Evolutionary conservation across 148 eudicot species (phyloP), one percentile per base, ranked within the genome.

Genomic region (Nepenthes mirabilis): DNA sequence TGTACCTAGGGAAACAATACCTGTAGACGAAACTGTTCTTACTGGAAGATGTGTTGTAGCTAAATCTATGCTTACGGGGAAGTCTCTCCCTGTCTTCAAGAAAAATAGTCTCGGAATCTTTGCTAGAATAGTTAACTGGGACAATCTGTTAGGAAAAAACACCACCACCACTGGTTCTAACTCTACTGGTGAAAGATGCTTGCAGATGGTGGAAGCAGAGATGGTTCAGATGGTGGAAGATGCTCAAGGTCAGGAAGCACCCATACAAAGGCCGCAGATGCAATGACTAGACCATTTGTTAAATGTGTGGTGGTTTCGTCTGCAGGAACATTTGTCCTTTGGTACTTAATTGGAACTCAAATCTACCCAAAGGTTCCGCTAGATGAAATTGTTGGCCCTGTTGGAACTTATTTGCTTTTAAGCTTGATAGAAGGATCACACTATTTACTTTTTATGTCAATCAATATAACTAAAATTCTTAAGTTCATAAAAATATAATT

Each of bases 161-260:
- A 90, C 97, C 59, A 77, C 84, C 70, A 82, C 90, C 68, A 87
- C 95, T 5, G 95, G 97, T 57, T 83, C 95, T 69, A 83, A 87
- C 72, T 91, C 97, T 65, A 84, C 90, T 62, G 87, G 4, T 40
- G 45, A 1, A 40, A 40, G 45, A 40, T 6, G 5, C 32, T 10
- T 55, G 57, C 57, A 23, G 34, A 36, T 23, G 23, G 0, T 23
- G 23, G 23, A 34, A 56, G 3, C 12, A 33, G 59, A 33, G 13
- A 2, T 4, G 14, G 12, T 33, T 36, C 14, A 56, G 40, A 58
- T 45, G 37, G 23, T 91, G 69, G 97, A 87, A 81, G 97, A 91
- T 72, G 97, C 97, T 62, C 97, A 91, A 80, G 90, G 97, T 49
- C 84, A 79, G 74, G 95, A 91, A 77, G 97, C 97, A 68, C 97